Evolutionary conservation across 345 rosid genomes (phyloP), one percentile per base, ranked within the genome.

Genomic region (Cardamine occulta): DNA sequence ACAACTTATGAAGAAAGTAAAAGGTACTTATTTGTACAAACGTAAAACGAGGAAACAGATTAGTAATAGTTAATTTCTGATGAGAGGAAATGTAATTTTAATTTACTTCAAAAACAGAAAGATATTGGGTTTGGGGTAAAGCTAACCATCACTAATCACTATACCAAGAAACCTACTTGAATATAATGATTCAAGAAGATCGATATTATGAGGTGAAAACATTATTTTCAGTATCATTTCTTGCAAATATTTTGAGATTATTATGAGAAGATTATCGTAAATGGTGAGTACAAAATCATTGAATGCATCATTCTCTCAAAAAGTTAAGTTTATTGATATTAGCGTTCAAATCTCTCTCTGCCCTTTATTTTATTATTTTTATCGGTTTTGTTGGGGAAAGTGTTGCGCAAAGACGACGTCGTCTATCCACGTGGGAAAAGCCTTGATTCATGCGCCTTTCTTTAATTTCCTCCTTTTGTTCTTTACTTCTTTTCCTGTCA

Each of bases 341-440:
- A 34, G 66, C 23, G 37, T 67, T 54, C 15, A 14, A 11, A 6
- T 73, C 55, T 40, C 45, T 18, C 21, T 69, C 24, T 37, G 8
- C 5, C 11, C 11, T n/a, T 55, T 59, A 7, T 8, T 42, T 35
- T 17, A 7, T 2, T 12, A 7, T 2, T 12, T 39, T 45, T 21
- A 45, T 23, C 40, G 42, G 26, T 37, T 44, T 61, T 12, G 42
- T 69, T 76, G 71, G 66, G 75, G 75, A 35, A 56, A 54, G 64
- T 76, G 74, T 52, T n/a, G 32, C 65, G 65, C 26, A 35, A 62
- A 70, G 17, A 70, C 71, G 72, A 54, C 80, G 75, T 63, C 72
- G 80, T 76, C 8, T 44, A 3, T 5, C 45, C 75, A 77, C 80
- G 72, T 77, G 71, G 53, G 49, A 54, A 76, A 77, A 70, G 71